Percentiles rank a stretch among this genome's conserved stretches.
These are phyloP conservation scores for Neopestalotiopsis sp. DNA, from an alignment of 2,329 filamentous ascomycete species.

Conservation along the genomic window DNA sequence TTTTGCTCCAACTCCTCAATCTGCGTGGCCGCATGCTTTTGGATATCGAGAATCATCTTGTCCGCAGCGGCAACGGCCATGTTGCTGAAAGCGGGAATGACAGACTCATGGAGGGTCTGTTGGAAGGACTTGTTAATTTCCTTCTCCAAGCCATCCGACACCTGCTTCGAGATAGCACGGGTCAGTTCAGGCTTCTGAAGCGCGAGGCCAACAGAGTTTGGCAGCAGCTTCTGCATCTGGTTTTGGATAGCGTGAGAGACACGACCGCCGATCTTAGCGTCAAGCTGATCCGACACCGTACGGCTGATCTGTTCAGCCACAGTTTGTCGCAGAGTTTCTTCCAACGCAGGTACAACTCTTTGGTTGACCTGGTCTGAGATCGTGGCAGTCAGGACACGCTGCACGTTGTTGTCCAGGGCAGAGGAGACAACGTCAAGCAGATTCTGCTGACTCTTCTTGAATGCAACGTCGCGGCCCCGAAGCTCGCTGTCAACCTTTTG, in stretches of 20 bases:
- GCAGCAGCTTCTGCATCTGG: slow-evolving; percentile 75
- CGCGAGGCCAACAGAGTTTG: slow-evolving; percentile 68
- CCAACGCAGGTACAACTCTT: slow-evolving; percentile 76
- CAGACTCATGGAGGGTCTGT: slow-evolving; percentile 61
- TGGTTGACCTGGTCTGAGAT: slow-evolving; percentile 77
- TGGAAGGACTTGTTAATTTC: slow-evolving; percentile 74
- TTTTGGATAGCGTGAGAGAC: slow-evolving; percentile 71
- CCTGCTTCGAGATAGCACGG: slow-evolving; percentile 73
- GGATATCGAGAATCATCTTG: slow-evolving; percentile 70
- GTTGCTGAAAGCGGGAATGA: slow-evolving; percentile 70
- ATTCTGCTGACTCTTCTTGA: slow-evolving; percentile 57
- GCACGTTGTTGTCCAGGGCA: slow-evolving; percentile 66
- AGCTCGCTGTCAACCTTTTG: slow-evolving; percentile 70
- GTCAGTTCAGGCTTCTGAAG: slow-evolving; percentile 77
- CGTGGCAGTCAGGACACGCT: slow-evolving; percentile 77
- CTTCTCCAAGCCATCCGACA: slow-evolving; percentile 68
- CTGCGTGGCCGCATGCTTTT: slow-evolving; percentile 62
- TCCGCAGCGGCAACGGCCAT: slow-evolving; percentile 70
- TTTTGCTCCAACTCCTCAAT: slow-evolving; percentile 55
- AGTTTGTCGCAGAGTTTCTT: slow-evolving; percentile 68
- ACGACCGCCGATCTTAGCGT: slow-evolving; percentile 68
- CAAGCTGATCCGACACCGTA: slow-evolving; percentile 74
- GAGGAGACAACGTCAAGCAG: slow-evolving; percentile 63
- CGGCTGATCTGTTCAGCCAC: slow-evolving; percentile 72
- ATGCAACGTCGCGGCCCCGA: slow-evolving; percentile 54